These are phyloP conservation scores for Chaetomiaceae sp. DNA, from an alignment of 2,329 filamentous ascomycete species.

Conservation along the genomic window DNA sequence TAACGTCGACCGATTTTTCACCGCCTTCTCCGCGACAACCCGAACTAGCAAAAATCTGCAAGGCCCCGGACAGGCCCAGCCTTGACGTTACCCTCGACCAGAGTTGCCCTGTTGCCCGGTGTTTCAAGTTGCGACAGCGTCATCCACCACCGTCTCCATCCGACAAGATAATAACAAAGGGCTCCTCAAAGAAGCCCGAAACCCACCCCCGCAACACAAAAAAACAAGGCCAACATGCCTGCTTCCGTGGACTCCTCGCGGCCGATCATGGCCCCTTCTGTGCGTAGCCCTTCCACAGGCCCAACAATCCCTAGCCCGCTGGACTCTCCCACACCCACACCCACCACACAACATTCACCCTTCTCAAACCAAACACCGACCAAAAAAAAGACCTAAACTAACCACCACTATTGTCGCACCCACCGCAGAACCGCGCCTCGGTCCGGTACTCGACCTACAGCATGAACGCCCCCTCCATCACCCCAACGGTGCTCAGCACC, in stretches of 20 bases:
- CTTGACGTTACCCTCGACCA: neutral
- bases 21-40: too few species aligned
- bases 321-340: neutral
- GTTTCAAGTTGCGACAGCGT: slow-evolving; percentile 15
- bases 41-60: neutral
- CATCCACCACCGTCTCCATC: slow-evolving; percentile 2
- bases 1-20: too few species aligned
- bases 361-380: neutral
- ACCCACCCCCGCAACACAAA: neutral
- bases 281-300: slow-evolving; percentile 47
- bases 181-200: neutral
- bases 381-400: neutral
- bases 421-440: slow-evolving; percentile 47
- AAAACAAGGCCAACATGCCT: slow-evolving; percentile 40
- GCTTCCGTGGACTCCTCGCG: slow-evolving; percentile 55
- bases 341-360: neutral
- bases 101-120: neutral
- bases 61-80: slow-evolving; percentile 1
- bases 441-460: slow-evolving; percentile 58
- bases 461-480: slow-evolving; percentile 53
- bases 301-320: too few species aligned
- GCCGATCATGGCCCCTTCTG: slow-evolving; percentile 59
- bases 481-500: slow-evolving; percentile 48
- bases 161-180: slow-evolving; percentile 6
- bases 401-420: neutral